Evolutionary conservation across 768 basidiomycete genomes (phyloP), one percentile per base, ranked within the genome.

Genomic region (Trichaptum fuscoviolaceum): DNA sequence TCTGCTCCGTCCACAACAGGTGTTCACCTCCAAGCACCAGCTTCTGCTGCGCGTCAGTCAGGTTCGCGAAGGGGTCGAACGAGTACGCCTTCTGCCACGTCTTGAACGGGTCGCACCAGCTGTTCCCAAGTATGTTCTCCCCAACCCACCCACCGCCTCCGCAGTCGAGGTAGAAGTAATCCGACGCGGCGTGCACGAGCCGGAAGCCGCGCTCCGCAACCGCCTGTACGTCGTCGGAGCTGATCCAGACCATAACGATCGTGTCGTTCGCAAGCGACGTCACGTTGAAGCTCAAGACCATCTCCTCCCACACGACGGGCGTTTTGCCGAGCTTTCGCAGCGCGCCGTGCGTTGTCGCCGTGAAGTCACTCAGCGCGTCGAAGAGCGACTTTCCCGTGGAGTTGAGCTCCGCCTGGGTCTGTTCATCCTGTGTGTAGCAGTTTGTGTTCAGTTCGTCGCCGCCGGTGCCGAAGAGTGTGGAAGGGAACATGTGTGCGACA

Each of bases 221-320:
- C 0, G 82, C 77, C 0, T 79, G 80, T 8, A 83, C 90, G 71
- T 91, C 77, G 20, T 76, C 76, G 0, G 88, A 88, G 0, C 88
- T 86, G 57, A 87, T 88, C 90, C 92, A 93, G 24, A 92, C 86
- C 77, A 88, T 79, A 52, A 87, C 84, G 35, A 90, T 71, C 0
- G 87, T 85, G 63, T 84, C 76, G 62, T 84, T 85, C 9, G 42
- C 66, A 74, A 81, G 67, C 79, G 73, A 0, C 73, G 70, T 80
- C 7, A 89, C 78, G 58, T 82, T 77, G 69, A 87, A 84, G 1
- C 78, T 76, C 57, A 90, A 76, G 0, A 86, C 86, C 86, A 91
- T 87, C 72, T 92, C 90, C 79, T 95, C 88, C 90, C 92, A 94
- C 7, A 95, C 91, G 35, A 93, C 86, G 1, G 92, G 88, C 0